These are phyloP conservation scores for Pythium insidiosum DNA, from an alignment of 352 stramenopile species.

Conservation along the genomic window DNA sequence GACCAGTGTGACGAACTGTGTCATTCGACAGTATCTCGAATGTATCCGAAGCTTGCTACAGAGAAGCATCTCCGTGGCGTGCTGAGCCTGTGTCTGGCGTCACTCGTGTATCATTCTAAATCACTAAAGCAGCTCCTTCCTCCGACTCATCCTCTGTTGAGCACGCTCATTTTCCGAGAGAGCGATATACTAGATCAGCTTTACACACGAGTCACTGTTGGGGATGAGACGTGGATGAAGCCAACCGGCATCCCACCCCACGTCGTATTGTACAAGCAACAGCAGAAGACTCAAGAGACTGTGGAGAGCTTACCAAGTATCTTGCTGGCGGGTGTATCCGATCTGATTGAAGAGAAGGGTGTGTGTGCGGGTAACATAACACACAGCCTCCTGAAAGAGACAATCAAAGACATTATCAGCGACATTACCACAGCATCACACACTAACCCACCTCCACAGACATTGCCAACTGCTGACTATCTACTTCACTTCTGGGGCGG, in stretches of 20 bases:
- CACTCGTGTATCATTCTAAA: not conserved
- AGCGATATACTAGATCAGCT: too few relatives aligned
- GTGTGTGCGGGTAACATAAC: not conserved
- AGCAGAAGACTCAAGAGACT: not conserved
- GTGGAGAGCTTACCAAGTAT: not conserved
- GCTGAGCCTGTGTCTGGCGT: not conserved
- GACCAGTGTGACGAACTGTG: not conserved
- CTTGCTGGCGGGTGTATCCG: not conserved
- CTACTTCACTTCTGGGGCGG: too few relatives aligned
- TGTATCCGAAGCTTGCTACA: not conserved
- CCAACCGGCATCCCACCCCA: not conserved
- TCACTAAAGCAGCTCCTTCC: not conserved
- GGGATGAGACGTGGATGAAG: not conserved
- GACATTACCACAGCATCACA: not conserved
- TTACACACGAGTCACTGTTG: not conserved
- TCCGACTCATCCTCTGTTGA: not conserved
- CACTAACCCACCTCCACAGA: too few relatives aligned
- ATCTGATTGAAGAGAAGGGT: constrained; percentile 1
- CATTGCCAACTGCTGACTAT: too few relatives aligned
- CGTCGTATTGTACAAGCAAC: not conserved
- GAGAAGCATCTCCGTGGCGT: not conserved
- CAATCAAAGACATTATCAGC: not conserved
- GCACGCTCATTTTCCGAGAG: too few relatives aligned
- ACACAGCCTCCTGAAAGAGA: not conserved
- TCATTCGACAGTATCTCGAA: too few relatives aligned